Evolutionary conservation across 495 filamentous ascomycete genomes (phyloP), one percentile per base, ranked within the genome.

Genomic region (Daldinia decipiens): DNA sequence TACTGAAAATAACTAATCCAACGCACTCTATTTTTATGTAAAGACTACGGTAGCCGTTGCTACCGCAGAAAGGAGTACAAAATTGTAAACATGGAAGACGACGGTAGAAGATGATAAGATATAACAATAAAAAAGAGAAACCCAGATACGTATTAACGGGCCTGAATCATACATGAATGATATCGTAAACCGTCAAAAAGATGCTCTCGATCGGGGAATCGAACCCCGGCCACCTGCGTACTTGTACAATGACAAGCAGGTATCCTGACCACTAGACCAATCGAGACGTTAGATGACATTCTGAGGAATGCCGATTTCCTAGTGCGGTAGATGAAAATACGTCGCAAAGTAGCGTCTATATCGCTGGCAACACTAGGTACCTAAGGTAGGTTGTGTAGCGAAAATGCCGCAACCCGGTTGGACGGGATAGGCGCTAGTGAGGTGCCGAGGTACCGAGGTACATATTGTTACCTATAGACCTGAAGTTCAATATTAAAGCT

Each of bases 141-240:
- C 1, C 3, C 26, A 5, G 26, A 27, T 27, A n/a, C n/a, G n/a
- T n/a, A 27, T 27, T 27, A 27, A 27, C 26, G 26, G 9, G 2
- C 29, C 1, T 9, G 29, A 32, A 32, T 31, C 7, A 31, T 31
- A 31, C 5, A 31, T 31, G 1, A 1, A 8, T 32, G 27, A 32
- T 32, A 32, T 32, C 29, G 29, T 32, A 32, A 7, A 8, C 29
- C 32, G 9, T 34, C 32, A 34, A 71, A 67, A 69, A 39, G 19
- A 63, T 40, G 53, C 77, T 79, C 78, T 78, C 76, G 72, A 77
- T 77, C 74, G 77, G 77, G 78, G 78, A 79, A 80, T 80, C 75
- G 78, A 80, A 80, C 78, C 78, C 78, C 78, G 77, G 75, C 76
- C 77, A 79, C 77, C 75, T 77, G 78, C 78, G 78, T 57, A 60